Base-by-base conservation (phyloP, 768 basidiomycete species). In the Amanita jacksonii region DNA sequence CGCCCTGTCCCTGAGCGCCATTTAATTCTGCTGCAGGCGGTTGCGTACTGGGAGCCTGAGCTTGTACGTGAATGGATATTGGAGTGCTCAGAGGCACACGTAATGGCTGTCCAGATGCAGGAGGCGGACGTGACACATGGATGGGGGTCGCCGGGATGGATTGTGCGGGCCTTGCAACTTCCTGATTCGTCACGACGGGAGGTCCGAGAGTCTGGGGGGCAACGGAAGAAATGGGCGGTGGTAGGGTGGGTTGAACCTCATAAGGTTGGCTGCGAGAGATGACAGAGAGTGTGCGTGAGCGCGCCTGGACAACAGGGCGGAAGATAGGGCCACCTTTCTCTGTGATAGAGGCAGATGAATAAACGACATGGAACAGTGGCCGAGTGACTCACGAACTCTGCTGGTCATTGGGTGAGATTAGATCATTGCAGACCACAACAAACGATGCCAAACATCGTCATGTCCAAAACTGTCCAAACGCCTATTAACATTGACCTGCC, bases 251-350 rank as follows among this genome's bases (percentile, higher is more conserved):
- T 19, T 16, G 33, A 18, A 38, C 28, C 28, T 41, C 32, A n/a
- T 34, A 25, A 5, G 38, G 31, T 27, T 41, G 38, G 4, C 28
- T 19, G 8, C 25, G 23, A 10, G 33, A 27, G 9, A 25, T 36
- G 34, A 31, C 41, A 43, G 47, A 42, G 8, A 52, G 50, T 36
- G 63, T 54, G 20, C 79, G 76, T 10, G 70, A 52, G 37, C 81
- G 68, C 7, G 73, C 61, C 55, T 77, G 81, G 10, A 63, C 67
- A 3, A 82, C 68, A n/a, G 84, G 84, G 54, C 72, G 74, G 52
- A 87, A 87, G 43, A 85, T 58, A 4, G 77, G 70, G 6, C 72
- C 67, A 12, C 84, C 84, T 57, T 87, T 87, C 57, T 86, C 84
- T 87, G 52, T 15, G 20, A 30, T 5, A 20, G 3, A 2, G 18